Base-by-base conservation (phyloP, 345 rosid genomes). In the Rhodamnia rubescens region DNA sequence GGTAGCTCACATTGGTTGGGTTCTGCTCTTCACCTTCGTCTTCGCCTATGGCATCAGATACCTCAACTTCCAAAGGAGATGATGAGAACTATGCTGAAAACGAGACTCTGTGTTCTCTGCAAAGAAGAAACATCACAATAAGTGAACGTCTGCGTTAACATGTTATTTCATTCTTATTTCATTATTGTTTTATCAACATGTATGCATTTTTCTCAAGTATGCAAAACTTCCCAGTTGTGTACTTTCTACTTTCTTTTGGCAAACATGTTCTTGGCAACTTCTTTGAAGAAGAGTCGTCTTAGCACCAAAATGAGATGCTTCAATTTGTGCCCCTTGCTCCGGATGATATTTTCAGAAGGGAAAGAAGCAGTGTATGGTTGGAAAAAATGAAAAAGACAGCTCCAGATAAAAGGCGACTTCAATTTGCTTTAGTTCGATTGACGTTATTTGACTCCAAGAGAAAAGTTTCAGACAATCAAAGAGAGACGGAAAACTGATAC, bases 11-110 rank as follows among this genome's bases (percentile, higher is more conserved):
- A 7, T 92, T 29, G 93, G 90, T 13, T 91, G 90, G 88, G 92
- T 89, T 15, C 87, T 93, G 12, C 87, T 92, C 69, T 93, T 93
- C 89, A 74, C 87, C 69, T 88, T 92, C 20, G 89, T 90, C 57
- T 93, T 92, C 83, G 92, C 92, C 6, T 90, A 90, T 74, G 92
- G 94, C 85, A 93, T 93, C 89, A 93, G 90, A 89, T 90, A 86
- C 89, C 92, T 93, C 78, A 90, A 93, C 88, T 93, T 93, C 91
- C 95, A 92, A 53, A 93, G 89, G 82, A 91, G 95, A 91, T 93
- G 50, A 86, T 53, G 83, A 15, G 42, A 42, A 61, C 3, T 14
- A 11, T 13, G 7, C 53, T 26, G 27, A 11, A 57, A 36, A 40
- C 26, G 44, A n/a, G n/a, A 42, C 59, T 32, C 1, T 29, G 40